A percentile compares a stretch with the other conserved stretches of the same genome.
Conservation (phyloP, 2,329 filamentous ascomycete species). For the Drechslera avenae region DNA sequence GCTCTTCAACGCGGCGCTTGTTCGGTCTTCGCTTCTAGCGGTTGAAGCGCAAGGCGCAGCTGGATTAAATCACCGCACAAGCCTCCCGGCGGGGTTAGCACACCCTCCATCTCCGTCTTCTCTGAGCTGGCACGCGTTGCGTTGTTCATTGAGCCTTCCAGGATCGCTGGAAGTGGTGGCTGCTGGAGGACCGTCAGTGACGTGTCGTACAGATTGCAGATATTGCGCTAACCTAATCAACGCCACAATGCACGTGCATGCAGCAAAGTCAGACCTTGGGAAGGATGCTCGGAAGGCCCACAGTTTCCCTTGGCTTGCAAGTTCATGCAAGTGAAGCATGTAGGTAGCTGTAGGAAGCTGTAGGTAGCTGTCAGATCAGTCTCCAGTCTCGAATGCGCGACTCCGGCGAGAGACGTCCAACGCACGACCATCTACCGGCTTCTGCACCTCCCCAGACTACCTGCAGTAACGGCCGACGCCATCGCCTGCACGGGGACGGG, state of each 20-base stretch:
- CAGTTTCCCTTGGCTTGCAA: conserved; percentile 6
- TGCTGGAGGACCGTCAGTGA: conserved; percentile 24
- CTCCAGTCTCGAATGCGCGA: conserved; percentile 4
- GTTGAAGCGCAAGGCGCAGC: conserved; percentile 15
- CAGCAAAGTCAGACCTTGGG: conserved; percentile 8
- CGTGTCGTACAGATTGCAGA: conserved; percentile 29
- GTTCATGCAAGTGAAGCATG: conserved; percentile 7
- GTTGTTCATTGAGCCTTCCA: conserved; percentile 31
- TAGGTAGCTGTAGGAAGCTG: too few species aligned
- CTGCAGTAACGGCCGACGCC: conserved; percentile 8
- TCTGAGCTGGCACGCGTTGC: conserved; percentile 37
- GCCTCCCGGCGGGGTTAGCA: conserved; percentile 24
- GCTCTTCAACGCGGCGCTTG: conserved; percentile 20
- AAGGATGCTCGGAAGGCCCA: conserved; percentile 11
- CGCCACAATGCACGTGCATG: conserved; percentile 16
- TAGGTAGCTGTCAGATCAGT: background rate
- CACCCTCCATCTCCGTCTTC: conserved; percentile 25
- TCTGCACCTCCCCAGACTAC: conserved; percentile 6
- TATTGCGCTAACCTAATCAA: conserved; percentile 20
- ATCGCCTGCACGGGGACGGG: conserved; percentile 9
- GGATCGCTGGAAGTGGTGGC: conserved; percentile 25
- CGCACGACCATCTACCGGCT: conserved; percentile 7
- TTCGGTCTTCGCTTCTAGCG: conserved; percentile 20
- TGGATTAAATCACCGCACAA: conserved; percentile 16
- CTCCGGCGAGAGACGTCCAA: conserved; percentile 4